Evolutionary conservation across 1,284 basidiomycete genomes (phyloP), one percentile per base, ranked within the genome.

Genomic region (Rhizoctonia solani): DNA sequence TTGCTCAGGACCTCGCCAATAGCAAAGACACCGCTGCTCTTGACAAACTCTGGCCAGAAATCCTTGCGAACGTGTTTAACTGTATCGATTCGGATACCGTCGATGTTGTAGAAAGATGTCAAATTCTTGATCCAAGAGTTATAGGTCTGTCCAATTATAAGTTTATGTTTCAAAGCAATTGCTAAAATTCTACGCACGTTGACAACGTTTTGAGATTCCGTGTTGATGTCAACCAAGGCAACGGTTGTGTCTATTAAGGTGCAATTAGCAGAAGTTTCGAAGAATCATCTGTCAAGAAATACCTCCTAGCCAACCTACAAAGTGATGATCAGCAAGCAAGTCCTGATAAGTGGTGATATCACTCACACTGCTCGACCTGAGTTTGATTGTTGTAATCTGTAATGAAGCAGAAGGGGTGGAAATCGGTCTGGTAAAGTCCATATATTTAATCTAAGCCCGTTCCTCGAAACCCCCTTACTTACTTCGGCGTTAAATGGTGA

Each of bases 51-150:
- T 0, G 78, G 77, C 80, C 80, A 82, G 69, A 81, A 82, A 68
- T 77, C 75, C 68, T 79, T 77, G n/a, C 79, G 75, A 46, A 81
- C 74, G 70, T 82, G 80, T 74, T 81, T 81, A 65, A 79, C 79
- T 0, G 79, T 81, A 68, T 81, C 79, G 19, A 82, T 75, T 4
- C 80, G 72, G 21, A 82, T 61, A 3, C 78, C 79, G 65, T 81
- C 80, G 37, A 75, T 67, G 11, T 72, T 70, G 70, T 79, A 81
- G n/a, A 72, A 73, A 30, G 73, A 61, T 11, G 81, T 78, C 16
- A 81, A 72, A 32, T 74, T 70, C 37, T 73, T 72, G 55, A 82
- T 74, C 81, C 80, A 82, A n/a, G 71, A 66, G 66, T 80, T 74
- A 46, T 76, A 74, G 1, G 73, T 73, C 58, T 61, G 23, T 19